Conservation (phyloP, 306 rosid species). For the Elaeagnus macrophylla region DNA sequence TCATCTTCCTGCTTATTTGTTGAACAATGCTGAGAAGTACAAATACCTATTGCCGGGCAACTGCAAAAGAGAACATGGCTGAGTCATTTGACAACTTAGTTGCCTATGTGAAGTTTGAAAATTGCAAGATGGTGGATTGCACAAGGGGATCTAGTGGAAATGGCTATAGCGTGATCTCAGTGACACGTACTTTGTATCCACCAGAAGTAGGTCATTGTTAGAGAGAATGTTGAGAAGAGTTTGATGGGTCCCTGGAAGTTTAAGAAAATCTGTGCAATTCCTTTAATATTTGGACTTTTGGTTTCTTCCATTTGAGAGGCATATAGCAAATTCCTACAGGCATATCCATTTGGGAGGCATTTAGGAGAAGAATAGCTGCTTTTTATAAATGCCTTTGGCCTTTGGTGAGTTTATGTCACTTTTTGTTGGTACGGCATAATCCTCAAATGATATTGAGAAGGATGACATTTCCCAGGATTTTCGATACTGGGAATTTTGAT, state of each 20-base stretch:
- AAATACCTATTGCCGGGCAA: constrained; percentile 69
- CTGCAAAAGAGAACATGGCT: constrained; percentile 70
- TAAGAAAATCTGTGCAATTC: constrained; percentile 18
- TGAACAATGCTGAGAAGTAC: constrained; percentile 56
- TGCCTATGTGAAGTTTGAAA: constrained; percentile 3
- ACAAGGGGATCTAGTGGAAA: constrained; percentile 16
- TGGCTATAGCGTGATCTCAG: constrained; percentile 19
- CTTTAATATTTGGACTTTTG: constrained; percentile 5
- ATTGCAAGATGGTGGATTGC: constrained; percentile 11
- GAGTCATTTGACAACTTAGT: constrained; percentile 17
- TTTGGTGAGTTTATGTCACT: constrained; percentile 30
- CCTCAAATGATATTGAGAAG: constrained; percentile 14
- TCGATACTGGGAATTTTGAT: constrained; percentile 33
- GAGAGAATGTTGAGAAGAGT: constrained; percentile 21
- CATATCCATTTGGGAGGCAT: constrained; percentile 23
- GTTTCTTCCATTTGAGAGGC: constrained; percentile 5
- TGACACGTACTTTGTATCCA: constrained; percentile 16
- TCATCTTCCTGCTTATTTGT: constrained; percentile 63
- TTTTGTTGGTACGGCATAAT: constrained; percentile 19
- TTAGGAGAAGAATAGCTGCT: constrained; percentile 6
- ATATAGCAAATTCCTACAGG: background rate
- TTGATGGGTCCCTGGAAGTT: constrained; percentile 21
- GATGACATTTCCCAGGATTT: constrained; percentile 34
- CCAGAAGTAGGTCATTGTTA: constrained; percentile 25
- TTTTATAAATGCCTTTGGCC: constrained; percentile 16